Percentiles rank a stretch among this genome's conserved stretches.
These are phyloP conservation scores for Anaeramoeba flamelloides DNA, from an alignment of 78 protist species.

Conservation along the genomic window DNA sequence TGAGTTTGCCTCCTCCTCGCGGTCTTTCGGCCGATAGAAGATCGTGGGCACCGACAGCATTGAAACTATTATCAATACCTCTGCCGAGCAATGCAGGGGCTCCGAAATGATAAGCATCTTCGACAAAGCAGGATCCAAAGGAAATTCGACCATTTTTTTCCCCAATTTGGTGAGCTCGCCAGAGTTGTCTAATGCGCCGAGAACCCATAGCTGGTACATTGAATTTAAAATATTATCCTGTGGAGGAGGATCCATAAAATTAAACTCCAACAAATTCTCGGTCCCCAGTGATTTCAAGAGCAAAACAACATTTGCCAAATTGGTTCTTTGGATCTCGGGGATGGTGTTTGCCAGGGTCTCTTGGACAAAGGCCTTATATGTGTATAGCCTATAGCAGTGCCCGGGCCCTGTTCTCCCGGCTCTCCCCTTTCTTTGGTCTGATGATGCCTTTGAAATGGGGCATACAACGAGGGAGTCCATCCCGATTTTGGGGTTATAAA, in stretches of 20 bases:
- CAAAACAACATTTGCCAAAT: slow-evolving; percentile 74
- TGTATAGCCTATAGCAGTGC: slow-evolving; percentile 92
- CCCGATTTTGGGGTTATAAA: slow-evolving; percentile 71
- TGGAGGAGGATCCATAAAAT: slow-evolving; percentile 99
- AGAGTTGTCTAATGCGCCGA: slow-evolving; percentile 82
- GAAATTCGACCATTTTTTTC: slow-evolving; percentile 54
- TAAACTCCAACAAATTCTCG: slow-evolving; percentile 64
- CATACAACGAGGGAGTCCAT: slow-evolving; percentile 75
- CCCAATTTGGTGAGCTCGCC: slow-evolving; percentile 73
- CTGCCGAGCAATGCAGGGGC: slow-evolving; percentile 25
- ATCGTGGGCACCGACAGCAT: slow-evolving; percentile 68
- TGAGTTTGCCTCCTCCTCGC: slow-evolving; percentile 61
- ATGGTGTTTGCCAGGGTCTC: slow-evolving; percentile 61
- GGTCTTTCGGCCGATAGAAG: slow-evolving; percentile 72
- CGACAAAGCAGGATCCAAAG: slow-evolving; percentile 86
- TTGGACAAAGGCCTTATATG: slow-evolving; percentile 71
- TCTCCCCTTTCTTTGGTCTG: slow-evolving; percentile 98
- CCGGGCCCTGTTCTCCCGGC: slow-evolving; percentile 99
- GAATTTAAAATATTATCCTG: slow-evolving; percentile 60
- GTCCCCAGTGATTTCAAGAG: slow-evolving; percentile 87
- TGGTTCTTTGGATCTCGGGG: slow-evolving; percentile 94
- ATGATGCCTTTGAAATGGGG: slow-evolving; percentile 89
- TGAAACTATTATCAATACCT: slow-evolving; percentile 58
- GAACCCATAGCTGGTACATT: slow-evolving; percentile 85
- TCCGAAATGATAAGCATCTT: slow-evolving; percentile 61